phyloP scores from a whole-genome alignment of 257 asterid genomes.

The Solanum okadae region DNA sequence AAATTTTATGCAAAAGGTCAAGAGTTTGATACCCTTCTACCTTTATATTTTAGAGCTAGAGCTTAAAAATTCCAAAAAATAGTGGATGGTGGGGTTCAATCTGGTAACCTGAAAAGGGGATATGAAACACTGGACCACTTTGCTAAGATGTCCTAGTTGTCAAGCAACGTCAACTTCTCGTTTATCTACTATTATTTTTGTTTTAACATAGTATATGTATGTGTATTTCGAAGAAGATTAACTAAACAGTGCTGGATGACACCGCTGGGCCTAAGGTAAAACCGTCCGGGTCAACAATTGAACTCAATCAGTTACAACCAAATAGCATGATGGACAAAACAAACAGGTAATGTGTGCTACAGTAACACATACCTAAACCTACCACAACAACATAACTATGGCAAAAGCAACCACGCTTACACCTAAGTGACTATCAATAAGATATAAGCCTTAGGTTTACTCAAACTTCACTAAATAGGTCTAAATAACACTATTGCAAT shows the following conservation, averaged over 20 bases:
- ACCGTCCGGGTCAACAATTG: background rate
- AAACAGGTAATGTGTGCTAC: background rate
- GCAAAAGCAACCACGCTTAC: background rate
- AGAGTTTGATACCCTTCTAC: background rate
- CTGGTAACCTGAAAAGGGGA: background rate
- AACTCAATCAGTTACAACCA: background rate
- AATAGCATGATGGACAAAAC: background rate
- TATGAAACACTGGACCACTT: background rate
- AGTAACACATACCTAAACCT: background rate
- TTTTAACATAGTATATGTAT: background rate
- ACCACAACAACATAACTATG: background rate
- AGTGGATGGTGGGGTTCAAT: background rate
- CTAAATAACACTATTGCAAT: background rate
- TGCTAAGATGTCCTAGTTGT: background rate
- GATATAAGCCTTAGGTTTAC: background rate
- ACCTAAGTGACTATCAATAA: background rate
- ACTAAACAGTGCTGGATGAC: background rate
- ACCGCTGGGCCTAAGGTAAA: background rate
- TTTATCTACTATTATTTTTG: background rate
- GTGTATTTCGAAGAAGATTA: background rate
- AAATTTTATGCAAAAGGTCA: background rate
- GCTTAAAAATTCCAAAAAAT: background rate
- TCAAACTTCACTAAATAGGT: background rate
- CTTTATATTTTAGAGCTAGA: background rate
- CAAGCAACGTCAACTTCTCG: background rate